Evolutionary conservation across 306 rosid species (phyloP), one percentile per base, ranked within the genome.

Genomic region (Prunus padus): DNA sequence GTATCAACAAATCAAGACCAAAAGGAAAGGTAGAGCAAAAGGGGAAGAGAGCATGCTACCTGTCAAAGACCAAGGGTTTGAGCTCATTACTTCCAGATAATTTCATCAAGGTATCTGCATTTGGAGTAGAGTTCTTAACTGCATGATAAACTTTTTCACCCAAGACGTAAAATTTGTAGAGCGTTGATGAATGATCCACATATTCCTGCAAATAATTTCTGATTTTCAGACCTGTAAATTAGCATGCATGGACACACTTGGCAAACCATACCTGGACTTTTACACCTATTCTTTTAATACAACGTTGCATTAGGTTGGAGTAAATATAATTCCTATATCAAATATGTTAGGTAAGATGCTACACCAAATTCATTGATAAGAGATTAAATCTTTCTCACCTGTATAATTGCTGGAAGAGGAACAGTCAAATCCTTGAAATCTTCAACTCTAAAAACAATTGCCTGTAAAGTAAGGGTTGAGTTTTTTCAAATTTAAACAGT

Each of bases 371-470:
- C 47, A 18, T 30, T 3, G 52, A 50, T 55, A 67, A 66, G 44
- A 31, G 44, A 31, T n/a, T 76, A 44, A 69, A 56, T 55, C 51
- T 70, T 42, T 63, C 82, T 84, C 79, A 84, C 90, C 86, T 87
- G 97, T 79, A 95, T 82, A 82, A 95, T 79, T 55, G 97, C 93
- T 2, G 98, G 97, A 82, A 95, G 96, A 70, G 97, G 98, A 86
- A 95, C 97, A 7, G 63, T 72, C 78, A 92, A 72, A 67, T 77
- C 84, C 84, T 85, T 86, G 40, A 95, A 86, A 82, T 95, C 93
- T 71, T 86, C 88, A 44, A 72, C 82, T 74, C 76, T 80, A 85
- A 92, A 95, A 67, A 91, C 83, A 73, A 95, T 90, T 79, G 97
- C 97, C 90, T 82, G 83, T 77, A 15, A 77, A 28, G 54, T 61